Base-by-base conservation (phyloP, 2,329 filamentous ascomycete species). In the Grosmannia penicillata region DNA sequence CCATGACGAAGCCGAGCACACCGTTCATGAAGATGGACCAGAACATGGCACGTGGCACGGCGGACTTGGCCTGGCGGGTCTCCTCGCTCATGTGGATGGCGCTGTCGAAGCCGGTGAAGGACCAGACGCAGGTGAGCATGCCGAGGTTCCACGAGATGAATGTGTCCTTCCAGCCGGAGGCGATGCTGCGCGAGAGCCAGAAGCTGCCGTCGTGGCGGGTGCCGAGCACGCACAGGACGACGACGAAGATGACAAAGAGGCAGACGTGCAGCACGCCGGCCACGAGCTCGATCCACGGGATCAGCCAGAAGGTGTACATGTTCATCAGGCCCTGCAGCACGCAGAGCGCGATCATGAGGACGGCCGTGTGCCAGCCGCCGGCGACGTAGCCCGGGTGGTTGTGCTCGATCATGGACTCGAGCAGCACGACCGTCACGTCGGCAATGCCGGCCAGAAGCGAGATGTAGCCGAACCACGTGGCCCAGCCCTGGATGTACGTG, bases 41-140 rank as follows among this genome's bases (percentile, higher is more conserved):
- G 31, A 66, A 52, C 37, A 64, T 57, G n/a, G 58, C 59, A 14
- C 56, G 55, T 0, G 64, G 65, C 2, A 68, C 58, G 1, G 62
- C 60, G 14, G 60, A 55, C 36, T 62, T 62, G 3, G 65, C 57
- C 38, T 63, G 54, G 6, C 55, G 52, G 6, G 61, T 60, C 46
- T 64, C 60, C 45, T 64, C 60, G 19, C 59, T 60, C 58, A 66
- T 63, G 40, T 68, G 65, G 0, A 69, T 53, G 11, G 60, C 59
- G 9, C 62, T 57, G 33, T 69, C 65, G 36, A 64, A 64, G 10
- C 63, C 51, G 34, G 52, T 49, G 29, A 57, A 56, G 0, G 49
- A 49, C 48, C 55, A 56, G 2, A 52, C 49, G 3, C 49, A 49
- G 6, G 56, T 50, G 25, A 60, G 42, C 25, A 61, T 48, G 2